Evolutionary conservation across 1,284 basidiomycete species (phyloP), one percentile per base, ranked within the genome.

Genomic region (Papiliotrema terrestris): DNA sequence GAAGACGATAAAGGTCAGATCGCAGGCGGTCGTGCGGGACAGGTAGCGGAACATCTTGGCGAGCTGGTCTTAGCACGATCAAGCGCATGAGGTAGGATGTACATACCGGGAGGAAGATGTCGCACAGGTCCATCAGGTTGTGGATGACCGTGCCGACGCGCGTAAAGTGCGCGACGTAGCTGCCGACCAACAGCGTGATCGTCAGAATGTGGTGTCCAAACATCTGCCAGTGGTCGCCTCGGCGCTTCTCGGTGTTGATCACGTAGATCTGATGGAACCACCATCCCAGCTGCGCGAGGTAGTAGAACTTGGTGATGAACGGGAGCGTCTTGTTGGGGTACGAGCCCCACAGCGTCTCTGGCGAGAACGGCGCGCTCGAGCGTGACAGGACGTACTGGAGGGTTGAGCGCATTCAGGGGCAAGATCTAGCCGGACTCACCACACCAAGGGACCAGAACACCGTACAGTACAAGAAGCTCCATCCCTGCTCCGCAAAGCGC

Each of bases 191-290:
- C 60, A 98, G 83, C 39, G 81, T 73, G 55, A 94, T 83, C 19
- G 93, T 95, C 67, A 98, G 87, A 66, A 96, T 74, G 76, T 98
- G 95, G 78, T 98, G 95, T 29, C 85, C 80, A 81, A 97, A 88
- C 95, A 98, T 98, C 77, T 97, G 93, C 74, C 81, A 81, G 74
- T 96, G 91, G 76, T 98, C 95, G 71, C 91, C 93, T 54, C 95
- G 83, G 52, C 85, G 82, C 46, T 87, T 92, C 76, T 98, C 95
- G n/a, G 91, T 86, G 74, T 97, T 89, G 73, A 98, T 83, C 53
- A 95, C 87, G 59, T 97, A 81, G 19, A 96, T 80, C 76, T 95
- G 91, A 71, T 98, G 93, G 56, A 89, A 78, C 80, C 96, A 98
- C 77, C 94, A 96, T 9, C 91, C 90, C n/a, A 84, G 85, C 75